These are phyloP conservation scores for Hyparrhenia diplandra DNA, from an alignment of 176 grass and related monocot species.

Conservation along the genomic window DNA sequence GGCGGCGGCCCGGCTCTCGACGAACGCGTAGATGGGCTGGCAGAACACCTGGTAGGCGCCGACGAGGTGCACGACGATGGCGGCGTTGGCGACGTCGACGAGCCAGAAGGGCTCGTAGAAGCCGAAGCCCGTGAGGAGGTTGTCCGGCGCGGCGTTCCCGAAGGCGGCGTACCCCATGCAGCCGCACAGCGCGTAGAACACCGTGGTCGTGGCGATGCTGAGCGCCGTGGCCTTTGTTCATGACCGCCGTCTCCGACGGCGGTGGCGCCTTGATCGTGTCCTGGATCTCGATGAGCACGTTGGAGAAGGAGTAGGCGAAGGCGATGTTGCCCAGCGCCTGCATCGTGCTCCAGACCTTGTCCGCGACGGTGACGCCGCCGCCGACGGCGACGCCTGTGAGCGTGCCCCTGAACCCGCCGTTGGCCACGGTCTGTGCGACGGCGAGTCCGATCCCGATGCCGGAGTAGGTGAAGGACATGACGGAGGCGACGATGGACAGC, in stretches of 20 bases:
- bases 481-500: slow-evolving; percentile 63
- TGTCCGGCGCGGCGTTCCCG: slow-evolving; percentile 50
- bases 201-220: slow-evolving; percentile 41
- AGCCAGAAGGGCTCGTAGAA: slow-evolving; percentile 79
- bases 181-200: slow-evolving; percentile 65
- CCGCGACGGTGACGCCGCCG: slow-evolving; percentile 15
- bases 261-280: slow-evolving; percentile 61
- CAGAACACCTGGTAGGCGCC: slow-evolving; percentile 65
- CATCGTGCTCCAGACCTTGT: slow-evolving; percentile 52
- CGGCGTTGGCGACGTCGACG: slow-evolving; percentile 66
- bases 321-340: slow-evolving; percentile 67
- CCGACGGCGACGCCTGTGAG: slow-evolving; percentile 54
- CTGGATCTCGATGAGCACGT: slow-evolving; percentile 69
- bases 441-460: slow-evolving; percentile 59
- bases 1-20: slow-evolving; percentile 41
- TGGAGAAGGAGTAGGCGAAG: slow-evolving; percentile 69
- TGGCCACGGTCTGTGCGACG: slow-evolving; percentile 39
- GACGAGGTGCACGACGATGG: slow-evolving; percentile 66
- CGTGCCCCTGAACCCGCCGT: slow-evolving; percentile 41
- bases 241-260: slow-evolving; percentile 54
- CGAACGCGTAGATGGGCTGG: slow-evolving; percentile 63
- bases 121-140: slow-evolving; percentile 71
- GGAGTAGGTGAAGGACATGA: slow-evolving; percentile 76
- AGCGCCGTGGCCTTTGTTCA: slow-evolving; percentile 55
- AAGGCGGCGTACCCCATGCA: slow-evolving; percentile 75